A percentile compares a stretch with the other conserved stretches of the same genome.
Conservation (phyloP, 208 protist genomes). For the Leishmania tarentolae region DNA sequence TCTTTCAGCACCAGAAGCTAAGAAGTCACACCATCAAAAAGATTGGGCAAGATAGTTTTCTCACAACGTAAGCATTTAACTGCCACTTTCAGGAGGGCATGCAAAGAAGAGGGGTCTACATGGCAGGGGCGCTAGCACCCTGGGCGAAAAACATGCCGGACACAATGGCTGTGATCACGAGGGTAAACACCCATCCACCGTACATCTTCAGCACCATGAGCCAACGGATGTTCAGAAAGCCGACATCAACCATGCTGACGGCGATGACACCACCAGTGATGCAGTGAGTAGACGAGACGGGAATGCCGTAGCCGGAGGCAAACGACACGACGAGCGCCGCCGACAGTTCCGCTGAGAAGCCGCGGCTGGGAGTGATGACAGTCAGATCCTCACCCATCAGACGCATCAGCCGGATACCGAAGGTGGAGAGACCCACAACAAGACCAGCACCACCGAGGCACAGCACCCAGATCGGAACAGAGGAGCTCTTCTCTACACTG, state of each 20-base stretch:
- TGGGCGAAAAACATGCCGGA: constrained; percentile 66
- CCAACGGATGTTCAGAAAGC: constrained; percentile 56
- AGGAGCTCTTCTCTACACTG: constrained; percentile 18
- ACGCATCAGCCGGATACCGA: constrained; percentile 62
- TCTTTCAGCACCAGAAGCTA: neutral
- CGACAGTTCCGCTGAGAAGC: constrained; percentile 65
- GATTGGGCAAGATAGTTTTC: neutral
- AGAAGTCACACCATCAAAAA: neutral
- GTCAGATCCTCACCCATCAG: constrained; percentile 71
- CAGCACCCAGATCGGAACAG: constrained; percentile 61
- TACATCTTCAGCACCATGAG: constrained; percentile 69
- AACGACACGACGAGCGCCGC: constrained; percentile 71
- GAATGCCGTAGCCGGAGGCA: constrained; percentile 65
- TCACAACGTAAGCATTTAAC: neutral
- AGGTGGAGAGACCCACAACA: constrained; percentile 60
- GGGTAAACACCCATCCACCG: constrained; percentile 59
- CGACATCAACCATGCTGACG: constrained; percentile 68
- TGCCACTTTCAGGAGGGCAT: neutral
- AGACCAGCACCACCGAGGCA: constrained; percentile 60
- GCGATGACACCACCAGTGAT: constrained; percentile 83
- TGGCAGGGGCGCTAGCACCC: constrained; percentile 48
- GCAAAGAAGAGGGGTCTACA: constrained; percentile 2
- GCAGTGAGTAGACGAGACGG: constrained; percentile 91
- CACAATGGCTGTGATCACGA: constrained; percentile 45
- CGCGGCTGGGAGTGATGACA: constrained; percentile 61